phyloP scores from a whole-genome alignment of 2,329 filamentous ascomycete genomes.

The Colletotrichum graminicola region DNA sequence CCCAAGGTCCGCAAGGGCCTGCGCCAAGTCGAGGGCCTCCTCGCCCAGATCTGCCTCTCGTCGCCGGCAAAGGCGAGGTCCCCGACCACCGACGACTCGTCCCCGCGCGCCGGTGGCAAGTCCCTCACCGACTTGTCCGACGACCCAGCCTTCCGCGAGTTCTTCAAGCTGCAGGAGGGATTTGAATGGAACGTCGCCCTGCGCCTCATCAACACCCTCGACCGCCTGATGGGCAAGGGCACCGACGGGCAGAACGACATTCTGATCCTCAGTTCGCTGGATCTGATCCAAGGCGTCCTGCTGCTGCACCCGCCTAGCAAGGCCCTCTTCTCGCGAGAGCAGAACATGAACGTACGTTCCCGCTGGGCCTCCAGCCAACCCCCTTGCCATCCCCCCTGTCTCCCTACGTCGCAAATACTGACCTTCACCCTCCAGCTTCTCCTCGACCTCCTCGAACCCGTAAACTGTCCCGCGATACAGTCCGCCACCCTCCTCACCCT shows the following conservation, averaged over 20 bases:
- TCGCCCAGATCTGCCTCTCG: conserved; percentile 93
- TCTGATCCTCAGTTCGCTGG: conserved; percentile 87
- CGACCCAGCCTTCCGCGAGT: conserved; percentile 93
- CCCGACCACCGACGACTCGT: conserved; percentile 35
- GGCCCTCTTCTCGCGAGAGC: conserved; percentile 86
- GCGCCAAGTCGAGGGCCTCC: conserved; percentile 91
- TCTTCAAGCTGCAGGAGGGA: conserved; percentile 95
- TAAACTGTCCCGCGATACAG: conserved; percentile 92
- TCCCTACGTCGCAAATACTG: not conserved
- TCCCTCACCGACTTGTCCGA: conserved; percentile 76
- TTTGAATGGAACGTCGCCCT: conserved; percentile 98
- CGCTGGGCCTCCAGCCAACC: not conserved
- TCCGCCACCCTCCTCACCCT: conserved; percentile 90
- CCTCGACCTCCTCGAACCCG: conserved; percentile 92
- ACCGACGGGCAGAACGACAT: conserved; percentile 87
- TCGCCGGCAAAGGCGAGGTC: conserved; percentile 48
- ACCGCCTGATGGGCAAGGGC: conserved; percentile 85
- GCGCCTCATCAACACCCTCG: conserved; percentile 86
- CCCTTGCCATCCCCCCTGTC: not conserved
- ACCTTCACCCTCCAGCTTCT: conserved; percentile 69
- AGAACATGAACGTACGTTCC: conserved; percentile 87
- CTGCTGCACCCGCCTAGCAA: conserved; percentile 92
- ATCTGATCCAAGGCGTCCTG: conserved; percentile 88
- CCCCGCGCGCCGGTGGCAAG: conserved; percentile 59
- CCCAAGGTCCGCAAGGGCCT: conserved; percentile 93